Percentiles rank a stretch among this genome's conserved stretches.
Conservation (phyloP, 139 green algal genomes). For the Zygnema circumcarinatum region DNA sequence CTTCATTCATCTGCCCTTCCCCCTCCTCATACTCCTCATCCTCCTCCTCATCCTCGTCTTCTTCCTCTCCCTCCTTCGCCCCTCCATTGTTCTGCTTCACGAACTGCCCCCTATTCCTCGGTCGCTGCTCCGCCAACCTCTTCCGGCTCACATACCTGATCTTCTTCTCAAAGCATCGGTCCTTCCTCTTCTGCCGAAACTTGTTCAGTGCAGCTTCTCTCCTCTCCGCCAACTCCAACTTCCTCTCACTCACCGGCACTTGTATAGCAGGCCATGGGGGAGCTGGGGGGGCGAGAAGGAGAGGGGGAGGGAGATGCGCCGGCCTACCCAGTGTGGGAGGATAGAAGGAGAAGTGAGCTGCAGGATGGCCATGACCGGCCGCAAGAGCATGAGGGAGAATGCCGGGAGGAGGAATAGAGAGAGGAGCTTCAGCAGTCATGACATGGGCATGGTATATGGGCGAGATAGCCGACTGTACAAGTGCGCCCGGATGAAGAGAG, state of each 20-base stretch:
- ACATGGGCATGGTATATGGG: neutral
- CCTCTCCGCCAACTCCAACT: conserved; percentile 29
- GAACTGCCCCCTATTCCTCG: conserved; percentile 66
- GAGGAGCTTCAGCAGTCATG: neutral
- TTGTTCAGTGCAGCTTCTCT: conserved; percentile 48
- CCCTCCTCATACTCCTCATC: conserved; percentile 32
- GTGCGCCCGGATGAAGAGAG: neutral
- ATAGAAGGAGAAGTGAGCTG: neutral
- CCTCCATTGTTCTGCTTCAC: conserved; percentile 49
- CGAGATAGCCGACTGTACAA: neutral
- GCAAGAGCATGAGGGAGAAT: neutral
- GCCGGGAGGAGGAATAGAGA: neutral
- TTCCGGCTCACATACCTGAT: conserved; percentile 65
- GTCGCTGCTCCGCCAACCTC: conserved; percentile 63
- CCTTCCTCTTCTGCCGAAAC: conserved; percentile 66
- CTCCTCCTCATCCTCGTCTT: conserved; percentile 46
- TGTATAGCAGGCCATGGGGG: neutral
- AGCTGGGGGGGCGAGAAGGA: neutral
- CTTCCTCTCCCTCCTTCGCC: neutral
- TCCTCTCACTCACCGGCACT: conserved; percentile 29
- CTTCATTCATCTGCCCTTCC: neutral
- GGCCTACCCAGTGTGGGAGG: neutral
- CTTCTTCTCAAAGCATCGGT: conserved; percentile 68
- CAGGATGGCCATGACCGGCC: neutral
- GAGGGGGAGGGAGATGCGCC: neutral